A percentile compares a stretch with the other conserved stretches of the same genome.
Evolutionary conservation across 2,329 filamentous ascomycete genomes (phyloP).

Genomic region (Aspergillus pseudoglaucus): DNA sequence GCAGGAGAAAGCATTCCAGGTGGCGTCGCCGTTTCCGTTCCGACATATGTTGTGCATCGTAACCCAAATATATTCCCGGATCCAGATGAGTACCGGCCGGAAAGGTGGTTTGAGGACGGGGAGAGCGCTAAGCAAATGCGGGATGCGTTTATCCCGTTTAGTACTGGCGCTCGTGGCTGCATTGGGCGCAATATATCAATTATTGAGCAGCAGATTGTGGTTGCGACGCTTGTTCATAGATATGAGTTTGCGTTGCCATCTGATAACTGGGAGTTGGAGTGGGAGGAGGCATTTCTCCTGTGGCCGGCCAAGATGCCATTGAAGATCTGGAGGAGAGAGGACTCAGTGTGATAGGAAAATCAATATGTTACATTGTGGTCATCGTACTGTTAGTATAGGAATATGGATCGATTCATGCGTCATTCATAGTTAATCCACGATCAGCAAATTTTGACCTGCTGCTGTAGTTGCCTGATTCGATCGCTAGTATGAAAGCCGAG

Average conservation of each 20-base stretch:
- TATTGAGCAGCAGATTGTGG: conserved; percentile 13
- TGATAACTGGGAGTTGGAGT: background rate
- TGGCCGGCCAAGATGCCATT: background rate
- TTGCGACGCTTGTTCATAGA: conserved; percentile 7
- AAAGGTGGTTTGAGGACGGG: conserved; percentile 2
- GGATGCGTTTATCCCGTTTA: conserved; percentile 10
- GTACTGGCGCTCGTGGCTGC: conserved; percentile 10
- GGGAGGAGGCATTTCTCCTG: background rate
- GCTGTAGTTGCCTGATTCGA: background rate
- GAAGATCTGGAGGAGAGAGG: background rate
- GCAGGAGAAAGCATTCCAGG: conserved; percentile 5
- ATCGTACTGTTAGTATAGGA: too few relatives aligned
- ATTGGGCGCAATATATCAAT: conserved; percentile 16
- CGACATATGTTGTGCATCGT: background rate
- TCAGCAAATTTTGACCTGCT: background rate
- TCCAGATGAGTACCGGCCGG: conserved; percentile 1
- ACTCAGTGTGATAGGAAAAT: too few relatives aligned
- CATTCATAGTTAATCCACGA: background rate
- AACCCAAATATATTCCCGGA: background rate
- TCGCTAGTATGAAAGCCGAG: background rate
- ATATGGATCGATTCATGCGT: background rate
- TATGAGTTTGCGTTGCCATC: conserved; percentile 3
- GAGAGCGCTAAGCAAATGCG: background rate
- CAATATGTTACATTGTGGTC: too few relatives aligned
- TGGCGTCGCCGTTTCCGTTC: background rate